Evolutionary conservation across 768 basidiomycete species (phyloP), one percentile per base, ranked within the genome.

Genomic region (Filobasidium floriforme): DNA sequence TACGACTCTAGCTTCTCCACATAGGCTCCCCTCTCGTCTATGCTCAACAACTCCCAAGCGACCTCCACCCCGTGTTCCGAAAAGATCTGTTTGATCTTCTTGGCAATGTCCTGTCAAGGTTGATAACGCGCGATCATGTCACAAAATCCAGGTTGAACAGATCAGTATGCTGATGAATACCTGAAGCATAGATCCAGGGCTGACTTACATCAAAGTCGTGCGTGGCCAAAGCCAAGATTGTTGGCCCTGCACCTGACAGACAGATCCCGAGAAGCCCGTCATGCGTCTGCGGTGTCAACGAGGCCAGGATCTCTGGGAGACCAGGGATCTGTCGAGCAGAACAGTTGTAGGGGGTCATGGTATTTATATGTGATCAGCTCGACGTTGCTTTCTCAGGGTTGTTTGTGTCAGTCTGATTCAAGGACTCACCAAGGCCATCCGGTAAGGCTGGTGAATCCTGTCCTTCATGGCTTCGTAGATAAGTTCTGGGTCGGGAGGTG

Each of bases 391-490:
- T n/a, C n/a, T n/a, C n/a, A n/a, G n/a, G 9, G 32, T 4, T 37
- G 3, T 37, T 37, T 3, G 9, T 51, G 3, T 6, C 12, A 12
- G 12, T 51, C 46, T 18, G 24, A 12, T 18, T 3, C 14, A 41
- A 37, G 41, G 11, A 81, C 88, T 46, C 75, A 92, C 92, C 65
- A 99, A 82, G 29, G 82, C 78, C 79, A 88, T 91, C 37, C 96
- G 87, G 77, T 97, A 98, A 0, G 96, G 96, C 76, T 99, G 96
- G 77, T 99, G 96, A 15, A 99, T 84, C 61, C 89, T 86, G 80
- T 99, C 96, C 75, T 97, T 94, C 96, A 98, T 98, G 1, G 94
- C 94, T 76, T 98, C 94, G 78, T 94, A 98, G 66, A 98, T 97
- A n/a, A 99, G 85, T 24, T 87, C 89, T 0, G 96, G 86, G 76